Conservation (phyloP, 192 early-diverging fungal species). For the Powellomyces hirtus region DNA sequence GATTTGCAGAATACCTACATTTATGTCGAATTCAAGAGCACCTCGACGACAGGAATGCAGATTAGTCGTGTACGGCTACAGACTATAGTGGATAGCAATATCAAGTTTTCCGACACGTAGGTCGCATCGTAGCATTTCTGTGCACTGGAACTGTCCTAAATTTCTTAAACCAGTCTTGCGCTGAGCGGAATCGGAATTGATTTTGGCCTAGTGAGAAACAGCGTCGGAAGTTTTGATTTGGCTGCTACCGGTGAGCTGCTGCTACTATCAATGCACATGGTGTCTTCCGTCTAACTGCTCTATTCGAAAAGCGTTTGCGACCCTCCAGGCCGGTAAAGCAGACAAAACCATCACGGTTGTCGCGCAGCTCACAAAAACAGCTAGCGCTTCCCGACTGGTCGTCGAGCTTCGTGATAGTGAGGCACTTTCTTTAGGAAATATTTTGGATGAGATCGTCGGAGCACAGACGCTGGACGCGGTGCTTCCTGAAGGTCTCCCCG, state of each 20-base stretch:
- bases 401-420: neutral
- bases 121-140: neutral
- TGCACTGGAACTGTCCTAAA: neutral
- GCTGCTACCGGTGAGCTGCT: neutral
- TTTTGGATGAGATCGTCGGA: neutral
- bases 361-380: neutral
- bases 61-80: neutral
- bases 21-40: neutral
- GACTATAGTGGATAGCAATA: neutral
- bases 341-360: neutral
- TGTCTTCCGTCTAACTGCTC: neutral
- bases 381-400: neutral
- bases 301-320: neutral
- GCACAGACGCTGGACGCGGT: neutral
- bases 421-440: neutral
- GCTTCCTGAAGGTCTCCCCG: neutral
- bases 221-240: neutral
- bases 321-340: neutral
- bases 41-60: neutral
- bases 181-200: neutral
- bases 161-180: neutral
- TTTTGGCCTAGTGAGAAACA: neutral
- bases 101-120: neutral
- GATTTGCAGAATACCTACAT: neutral
- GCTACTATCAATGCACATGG: neutral